phyloP scores from a whole-genome alignment of 352 stramenopile species.

The Globisporangium apiculatum region DNA sequence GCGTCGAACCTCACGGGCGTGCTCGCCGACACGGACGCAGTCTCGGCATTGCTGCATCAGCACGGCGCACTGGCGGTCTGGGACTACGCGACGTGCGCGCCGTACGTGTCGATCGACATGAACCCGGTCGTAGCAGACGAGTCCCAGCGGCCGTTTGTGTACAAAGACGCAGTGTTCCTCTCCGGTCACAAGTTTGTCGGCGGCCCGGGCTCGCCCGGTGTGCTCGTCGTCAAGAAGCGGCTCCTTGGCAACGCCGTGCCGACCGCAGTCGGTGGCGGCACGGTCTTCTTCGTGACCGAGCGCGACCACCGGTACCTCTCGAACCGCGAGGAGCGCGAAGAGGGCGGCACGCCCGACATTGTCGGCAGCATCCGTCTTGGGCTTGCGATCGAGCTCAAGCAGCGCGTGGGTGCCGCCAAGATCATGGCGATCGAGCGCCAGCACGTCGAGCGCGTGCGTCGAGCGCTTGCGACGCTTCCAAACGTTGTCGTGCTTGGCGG shows the following conservation, averaged over 20 bases:
- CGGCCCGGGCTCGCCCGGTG: constrained; percentile 86
- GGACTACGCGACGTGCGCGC: constrained; percentile 93
- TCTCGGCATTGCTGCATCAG: constrained; percentile 87
- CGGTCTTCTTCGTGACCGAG: constrained; percentile 52
- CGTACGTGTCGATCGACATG: constrained; percentile 95
- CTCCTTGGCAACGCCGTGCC: constrained; percentile 56
- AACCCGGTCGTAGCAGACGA: constrained; percentile 79
- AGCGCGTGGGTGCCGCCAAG: constrained; percentile 30
- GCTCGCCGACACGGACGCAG: constrained; percentile 83
- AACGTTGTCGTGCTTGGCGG: constrained; percentile 88
- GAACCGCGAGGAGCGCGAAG: constrained; percentile 85
- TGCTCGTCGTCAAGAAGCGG: constrained; percentile 94
- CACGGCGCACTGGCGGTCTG: constrained; percentile 91
- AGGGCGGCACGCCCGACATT: constrained; percentile 95
- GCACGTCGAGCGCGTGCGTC: constrained; percentile 28
- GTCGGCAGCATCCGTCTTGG: constrained; percentile 90
- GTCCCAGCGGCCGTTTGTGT: constrained; percentile 16
- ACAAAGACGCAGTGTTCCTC: constrained; percentile 95
- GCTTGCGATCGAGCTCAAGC: constrained; percentile 89
- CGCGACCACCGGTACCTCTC: constrained; percentile 54
- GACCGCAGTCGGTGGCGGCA: constrained; percentile 37
- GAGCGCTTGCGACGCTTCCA: constrained; percentile 35
- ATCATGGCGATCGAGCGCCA: constrained; percentile 52
- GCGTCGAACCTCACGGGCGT: constrained; percentile 95
- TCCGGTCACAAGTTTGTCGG: constrained; percentile 96